Evolutionary conservation across 768 basidiomycete genomes (phyloP), one percentile per base, ranked within the genome.

Genomic region (Pulveroboletus frians): DNA sequence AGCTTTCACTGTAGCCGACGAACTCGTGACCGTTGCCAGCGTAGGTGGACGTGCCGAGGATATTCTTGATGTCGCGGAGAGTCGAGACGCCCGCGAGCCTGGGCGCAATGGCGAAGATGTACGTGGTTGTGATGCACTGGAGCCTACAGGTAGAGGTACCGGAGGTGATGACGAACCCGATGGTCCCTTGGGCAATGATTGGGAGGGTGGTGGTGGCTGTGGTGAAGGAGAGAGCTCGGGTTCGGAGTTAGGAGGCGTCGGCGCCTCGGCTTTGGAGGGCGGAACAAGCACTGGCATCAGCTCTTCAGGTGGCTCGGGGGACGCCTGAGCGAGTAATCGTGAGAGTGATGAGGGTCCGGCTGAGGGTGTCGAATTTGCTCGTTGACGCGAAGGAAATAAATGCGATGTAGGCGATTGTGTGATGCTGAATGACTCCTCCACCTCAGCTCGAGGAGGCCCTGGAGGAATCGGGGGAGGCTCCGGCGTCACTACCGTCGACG

Each of bases 281-380:
- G 62, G 50, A 53, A 61, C 36, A 29, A 50, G 61, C 10, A 65
- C 67, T 1, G 65, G 48, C 11, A 62, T 51, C 20, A 38, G 35
- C 20, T 56, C 57, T 57, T 83, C 78, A 34, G 47, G 14, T n/a
- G 43, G 35, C 21, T 66, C 65, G 20, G 73, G 62, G 17, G 74
- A 68, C 4, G 88, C 89, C 58, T 91, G 88, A 0, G 88, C 88
- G 20, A 91, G 72, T 4, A 92, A 71, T 23, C 86, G 79, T 13
- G 88, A 90, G 51, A 92, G 72, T 3, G 88, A 89, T 6, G 88
- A 90, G 1, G 84, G 87, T 10, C 87, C 84, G 5, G 81, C 83
- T 11, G 76, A 72, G 5, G 84, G 83, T 8, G 84, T 82, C 13
- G 85, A 84, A 55, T 79, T 83, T 17, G 84, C 71, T 37, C 88